Base-by-base conservation (phyloP, 139 green algal species). In the Picochlorum sp. region DNA sequence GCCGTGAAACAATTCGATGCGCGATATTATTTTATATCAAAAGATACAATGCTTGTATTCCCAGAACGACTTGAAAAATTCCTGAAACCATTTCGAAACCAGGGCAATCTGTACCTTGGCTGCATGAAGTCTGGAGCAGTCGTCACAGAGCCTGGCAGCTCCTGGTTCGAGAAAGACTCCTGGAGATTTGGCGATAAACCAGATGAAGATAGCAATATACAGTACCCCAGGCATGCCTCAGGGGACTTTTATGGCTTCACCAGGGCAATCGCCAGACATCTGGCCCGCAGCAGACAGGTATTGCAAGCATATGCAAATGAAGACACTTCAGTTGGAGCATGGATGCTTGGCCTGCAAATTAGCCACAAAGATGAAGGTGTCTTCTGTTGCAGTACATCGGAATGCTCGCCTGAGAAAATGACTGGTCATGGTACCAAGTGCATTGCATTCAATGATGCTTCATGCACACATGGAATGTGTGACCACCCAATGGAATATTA, bases 21-120 rank as follows among this genome's bases (percentile, higher is more conserved):
- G 18, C 67, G 83, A 51, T 90, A 88, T 57, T 89, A 90, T 56
- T 79, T 90, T 69, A 90, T 90, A 28, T 68, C 82, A 3, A 71
- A 82, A 51, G 81, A 87, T 57, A 74, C 83, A 51, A 77, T 87
- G 20, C 75, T 75, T 13, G 65, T 87, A 18, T 77, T 86, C 61
- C 34, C 83, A 4, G 58, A 75, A 9, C 70, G 69, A 11, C 47
- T 87, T 30, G 61, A 62, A 0, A 71, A 51, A 8, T 85, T 81
- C 34, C 66, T 87, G 28, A 8, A 51, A 14, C 67, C 61, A n/a
- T 63, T 65, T 21, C 57, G 72, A 16, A 61, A 21, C 16, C 68
- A 81, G 45, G 76, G 80, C 57, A 86, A 87, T 76, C 72, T 86
- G 0, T 87, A 86, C 67, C 41, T 87, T 68, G 81, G 81, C 11